Conservation (phyloP, 2,329 filamentous ascomycete species). For the Fusarium sp. region DNA sequence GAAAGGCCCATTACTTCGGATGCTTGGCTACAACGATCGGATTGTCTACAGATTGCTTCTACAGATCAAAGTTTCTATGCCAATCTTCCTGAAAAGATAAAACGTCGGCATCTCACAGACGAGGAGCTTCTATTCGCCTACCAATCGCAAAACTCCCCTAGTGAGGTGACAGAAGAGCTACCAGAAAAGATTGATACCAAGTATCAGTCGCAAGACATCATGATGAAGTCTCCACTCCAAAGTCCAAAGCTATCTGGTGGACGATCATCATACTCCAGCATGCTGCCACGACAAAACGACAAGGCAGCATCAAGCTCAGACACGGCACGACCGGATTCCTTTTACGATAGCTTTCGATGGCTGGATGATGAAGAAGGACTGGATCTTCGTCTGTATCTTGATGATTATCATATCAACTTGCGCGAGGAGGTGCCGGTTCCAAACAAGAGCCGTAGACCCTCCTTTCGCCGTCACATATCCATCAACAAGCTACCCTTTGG, state of each 20-base stretch:
- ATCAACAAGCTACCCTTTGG: slow-evolving; percentile 74
- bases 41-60: slow-evolving; percentile 56
- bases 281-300: slow-evolving; percentile 43
- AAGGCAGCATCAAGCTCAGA: slow-evolving; percentile 32
- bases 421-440: slow-evolving; percentile 61
- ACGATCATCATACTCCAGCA: slow-evolving; percentile 42
- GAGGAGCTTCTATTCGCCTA: slow-evolving; percentile 76
- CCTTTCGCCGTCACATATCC: slow-evolving; percentile 78
- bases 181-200: slow-evolving; percentile 39
- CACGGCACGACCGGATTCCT: slow-evolving; percentile 60
- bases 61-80: slow-evolving; percentile 76
- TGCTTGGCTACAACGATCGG: slow-evolving; percentile 17
- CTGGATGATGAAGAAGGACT: slow-evolving; percentile 79
- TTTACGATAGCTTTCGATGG: slow-evolving; percentile 79
- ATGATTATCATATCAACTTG: slow-evolving; percentile 77
- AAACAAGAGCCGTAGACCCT: slow-evolving; percentile 64
- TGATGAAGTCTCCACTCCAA: slow-evolving; percentile 40
- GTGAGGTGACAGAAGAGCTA: slow-evolving; percentile 53
- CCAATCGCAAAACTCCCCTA: slow-evolving; percentile 40
- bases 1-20: slow-evolving; percentile 40
- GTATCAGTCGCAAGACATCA: slow-evolving; percentile 42
- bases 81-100: slow-evolving; percentile 78
- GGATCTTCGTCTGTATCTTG: slow-evolving; percentile 73
- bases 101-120: slow-evolving; percentile 74
- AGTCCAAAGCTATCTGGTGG: slow-evolving; percentile 42